These are phyloP conservation scores for Voacanga thouarsii DNA, from an alignment of 257 asterid genomes.

Conservation along the genomic window DNA sequence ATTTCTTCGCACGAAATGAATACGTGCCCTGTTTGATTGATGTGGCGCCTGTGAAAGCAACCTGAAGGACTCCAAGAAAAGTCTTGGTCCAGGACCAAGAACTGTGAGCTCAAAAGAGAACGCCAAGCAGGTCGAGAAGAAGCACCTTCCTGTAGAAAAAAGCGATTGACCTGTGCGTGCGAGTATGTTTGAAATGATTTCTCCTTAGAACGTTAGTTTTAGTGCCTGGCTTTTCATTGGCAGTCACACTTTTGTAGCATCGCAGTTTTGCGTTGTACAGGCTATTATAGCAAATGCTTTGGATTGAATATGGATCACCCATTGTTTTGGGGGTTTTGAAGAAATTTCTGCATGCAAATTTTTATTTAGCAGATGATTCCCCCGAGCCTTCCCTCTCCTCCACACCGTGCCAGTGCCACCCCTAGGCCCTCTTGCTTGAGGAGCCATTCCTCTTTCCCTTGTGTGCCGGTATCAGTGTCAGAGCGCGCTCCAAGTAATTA, in stretches of 20 bases:
- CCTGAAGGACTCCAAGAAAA: neutral
- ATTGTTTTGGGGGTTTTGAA: constrained; percentile 9
- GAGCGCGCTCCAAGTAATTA: no score
- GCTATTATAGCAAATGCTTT: neutral
- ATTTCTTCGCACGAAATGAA: constrained; percentile 71
- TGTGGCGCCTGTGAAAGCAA: neutral
- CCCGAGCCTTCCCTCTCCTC: no score
- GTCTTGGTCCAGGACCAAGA: neutral
- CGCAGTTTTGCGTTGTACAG: neutral
- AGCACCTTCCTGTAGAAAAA: neutral
- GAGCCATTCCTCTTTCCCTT: no score
- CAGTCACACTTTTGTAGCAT: neutral
- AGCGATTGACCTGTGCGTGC: neutral
- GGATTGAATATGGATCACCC: neutral
- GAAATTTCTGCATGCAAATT: neutral
- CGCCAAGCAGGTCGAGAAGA: neutral
- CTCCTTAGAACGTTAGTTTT: neutral
- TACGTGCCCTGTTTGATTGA: neutral
- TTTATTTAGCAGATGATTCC: no score
- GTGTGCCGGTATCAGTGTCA: no score
- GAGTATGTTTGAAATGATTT: neutral
- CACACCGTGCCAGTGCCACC: no score
- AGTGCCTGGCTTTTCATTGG: neutral
- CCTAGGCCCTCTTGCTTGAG: no score
- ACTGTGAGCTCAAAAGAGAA: neutral